Evolutionary conservation across 495 filamentous ascomycete genomes (phyloP), one percentile per base, ranked within the genome.

Genomic region (Penicillium paxilli): DNA sequence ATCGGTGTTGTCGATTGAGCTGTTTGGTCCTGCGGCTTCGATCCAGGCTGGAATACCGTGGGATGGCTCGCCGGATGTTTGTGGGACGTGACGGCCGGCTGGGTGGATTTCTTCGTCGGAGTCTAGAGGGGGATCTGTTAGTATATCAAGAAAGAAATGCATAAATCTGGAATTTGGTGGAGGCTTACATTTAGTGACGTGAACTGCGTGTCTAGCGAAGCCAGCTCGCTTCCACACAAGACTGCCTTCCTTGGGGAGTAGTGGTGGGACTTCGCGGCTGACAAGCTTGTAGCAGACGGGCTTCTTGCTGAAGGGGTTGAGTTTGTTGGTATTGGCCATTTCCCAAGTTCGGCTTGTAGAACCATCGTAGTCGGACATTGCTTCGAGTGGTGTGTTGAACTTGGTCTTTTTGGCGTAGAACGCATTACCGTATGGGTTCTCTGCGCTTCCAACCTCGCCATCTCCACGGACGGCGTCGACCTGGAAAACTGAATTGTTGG

Each of bases 171-270:
- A 11, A 37, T 22, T 20, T 24, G 44, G 6, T n/a, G 7, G 38
- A 24, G 24, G 66, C 84, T 76, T 83, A 93, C 90, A 96, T 69
- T 87, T 88, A 3, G 92, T 98, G 30, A 96, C 92, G 62, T 93
- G 89, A 0, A 98, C 84, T n/a, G 92, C 85, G 54, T 96, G 91
- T 42, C 91, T 74, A 9, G 93, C 92, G 59, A 98, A 98, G 1
- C 89, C 91, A 12, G 93, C 92, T 19, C 92, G 83, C 70, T 96
- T 96, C 92, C 92, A 96, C 26, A 96, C 92, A 19, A 97, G 67
- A 1, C 89, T 84, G 20, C 88, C 88, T 52, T 87, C 83, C 72
- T 90, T 95, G 1, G 93, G 92, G n/a, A 96, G 74, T 4, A 97
- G 73, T 5, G 69, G 66, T 1, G 93, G 87, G 1, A 91, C 85